Conservation (phyloP, 208 protist species). For the Leishmania guyanensis region DNA sequence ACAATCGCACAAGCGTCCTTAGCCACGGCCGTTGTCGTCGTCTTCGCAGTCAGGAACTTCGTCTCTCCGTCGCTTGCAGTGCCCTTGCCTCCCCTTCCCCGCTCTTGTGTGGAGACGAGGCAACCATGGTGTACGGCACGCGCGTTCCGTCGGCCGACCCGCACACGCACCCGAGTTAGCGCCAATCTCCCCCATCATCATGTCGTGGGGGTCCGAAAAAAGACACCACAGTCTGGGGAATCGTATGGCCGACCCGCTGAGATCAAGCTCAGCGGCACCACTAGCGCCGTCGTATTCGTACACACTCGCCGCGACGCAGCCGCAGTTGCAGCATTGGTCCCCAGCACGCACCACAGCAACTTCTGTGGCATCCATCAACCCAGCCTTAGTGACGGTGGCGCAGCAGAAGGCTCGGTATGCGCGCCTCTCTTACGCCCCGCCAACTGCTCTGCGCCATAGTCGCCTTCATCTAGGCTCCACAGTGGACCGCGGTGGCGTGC, state of each 20-base stretch:
- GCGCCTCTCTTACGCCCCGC: slow-evolving; percentile 11
- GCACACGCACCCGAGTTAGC: neutral
- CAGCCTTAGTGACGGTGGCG: slow-evolving; percentile 9
- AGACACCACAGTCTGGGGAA: neutral
- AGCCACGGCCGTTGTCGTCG: neutral
- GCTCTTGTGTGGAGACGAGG: neutral
- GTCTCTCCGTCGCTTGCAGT: neutral
- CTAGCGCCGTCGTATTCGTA: neutral
- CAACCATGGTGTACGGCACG: neutral
- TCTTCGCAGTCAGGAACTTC: neutral
- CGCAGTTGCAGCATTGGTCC: neutral
- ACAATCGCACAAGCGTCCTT: neutral
- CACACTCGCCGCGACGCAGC: neutral
- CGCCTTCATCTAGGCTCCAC: neutral
- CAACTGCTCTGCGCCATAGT: slow-evolving; percentile 4
- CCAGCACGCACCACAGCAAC: neutral
- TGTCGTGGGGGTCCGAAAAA: neutral
- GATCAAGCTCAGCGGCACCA: neutral
- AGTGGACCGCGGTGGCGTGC: neutral
- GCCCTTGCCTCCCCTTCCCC: neutral
- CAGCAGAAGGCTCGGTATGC: slow-evolving; percentile 32
- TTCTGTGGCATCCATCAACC: neutral
- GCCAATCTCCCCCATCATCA: neutral
- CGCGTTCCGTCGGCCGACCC: neutral
- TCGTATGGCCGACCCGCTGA: neutral